A percentile compares a stretch with the other conserved stretches of the same genome.
Evolutionary conservation across 192 early-diverging fungal genomes (phyloP).

Genomic region (Lobulomyces angularis): DNA sequence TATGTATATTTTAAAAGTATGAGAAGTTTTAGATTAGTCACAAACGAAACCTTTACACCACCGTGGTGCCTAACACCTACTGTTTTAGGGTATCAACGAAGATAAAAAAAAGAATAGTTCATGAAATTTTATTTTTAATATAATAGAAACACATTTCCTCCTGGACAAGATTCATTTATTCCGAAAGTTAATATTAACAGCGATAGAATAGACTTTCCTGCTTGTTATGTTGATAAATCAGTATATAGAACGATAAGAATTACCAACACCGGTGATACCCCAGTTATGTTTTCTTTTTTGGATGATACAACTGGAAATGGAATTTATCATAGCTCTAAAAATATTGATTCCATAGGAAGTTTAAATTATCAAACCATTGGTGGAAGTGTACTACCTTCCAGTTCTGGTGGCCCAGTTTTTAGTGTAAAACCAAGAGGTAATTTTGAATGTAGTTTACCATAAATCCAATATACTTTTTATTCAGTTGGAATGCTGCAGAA

Average conservation of each 20-base stretch:
- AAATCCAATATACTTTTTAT: too few species aligned
- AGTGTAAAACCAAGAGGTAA: conserved; percentile 34
- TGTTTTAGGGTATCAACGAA: conserved; percentile 27
- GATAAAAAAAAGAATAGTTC: neutral
- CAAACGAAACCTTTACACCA: conserved; percentile 45
- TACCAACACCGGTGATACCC: conserved; percentile 38
- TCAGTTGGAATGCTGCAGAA: conserved; percentile 32
- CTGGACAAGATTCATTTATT: conserved; percentile 36
- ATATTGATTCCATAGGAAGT: neutral
- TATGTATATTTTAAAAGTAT: conserved; percentile 48
- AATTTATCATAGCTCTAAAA: conserved; percentile 6
- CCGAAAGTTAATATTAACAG: conserved; percentile 38
- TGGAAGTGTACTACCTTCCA: conserved; percentile 18
- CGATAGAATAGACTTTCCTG: conserved; percentile 31
- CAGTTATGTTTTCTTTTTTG: conserved; percentile 37
- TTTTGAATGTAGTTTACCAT: too few species aligned
- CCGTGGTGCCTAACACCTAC: conserved; percentile 43
- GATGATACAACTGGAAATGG: conserved; percentile 6
- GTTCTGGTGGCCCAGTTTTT: conserved; percentile 28
- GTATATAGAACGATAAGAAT: conserved; percentile 36
- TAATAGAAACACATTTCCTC: conserved; percentile 37
- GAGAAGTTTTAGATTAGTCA: conserved; percentile 44
- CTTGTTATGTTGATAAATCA: conserved; percentile 35
- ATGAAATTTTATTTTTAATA: neutral
- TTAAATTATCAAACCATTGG: conserved; percentile 13